Evolutionary conservation across 2,329 filamentous ascomycete genomes (phyloP).

Genomic region (Thielaviopsis punctulata): DNA sequence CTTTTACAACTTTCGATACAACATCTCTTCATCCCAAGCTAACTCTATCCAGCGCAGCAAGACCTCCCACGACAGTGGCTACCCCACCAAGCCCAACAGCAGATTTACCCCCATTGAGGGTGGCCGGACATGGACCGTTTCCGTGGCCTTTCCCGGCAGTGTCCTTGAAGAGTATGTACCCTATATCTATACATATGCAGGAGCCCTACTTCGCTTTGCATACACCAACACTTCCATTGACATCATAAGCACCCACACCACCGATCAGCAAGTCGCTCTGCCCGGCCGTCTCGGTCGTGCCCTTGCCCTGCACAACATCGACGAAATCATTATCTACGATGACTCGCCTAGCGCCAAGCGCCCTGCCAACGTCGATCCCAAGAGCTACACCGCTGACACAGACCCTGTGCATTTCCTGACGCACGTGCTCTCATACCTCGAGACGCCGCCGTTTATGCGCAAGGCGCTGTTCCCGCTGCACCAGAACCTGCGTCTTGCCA

Average conservation of each 20-base stretch:
- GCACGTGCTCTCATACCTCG: conserved; percentile 65
- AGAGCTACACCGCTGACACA: conserved; percentile 47
- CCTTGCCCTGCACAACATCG: conserved; percentile 65
- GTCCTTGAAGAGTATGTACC: conserved; percentile 51
- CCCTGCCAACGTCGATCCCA: conserved; percentile 30
- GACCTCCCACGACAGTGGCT: conserved; percentile 25
- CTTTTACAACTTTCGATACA: no score
- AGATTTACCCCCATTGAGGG: conserved; percentile 46
- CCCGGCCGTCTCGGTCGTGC: conserved; percentile 66
- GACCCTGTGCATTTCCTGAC: conserved; percentile 67
- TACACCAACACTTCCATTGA: neutral
- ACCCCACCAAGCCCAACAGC: conserved; percentile 42
- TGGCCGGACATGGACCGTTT: conserved; percentile 56
- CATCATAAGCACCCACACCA: conserved; percentile 42
- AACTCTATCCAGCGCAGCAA: conserved; percentile 30
- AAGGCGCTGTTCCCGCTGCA: conserved; percentile 61
- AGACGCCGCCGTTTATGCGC: conserved; percentile 69
- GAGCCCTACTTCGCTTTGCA: no score
- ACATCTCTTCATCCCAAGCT: neutral
- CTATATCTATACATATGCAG: no score
- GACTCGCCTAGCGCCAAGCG: conserved; percentile 38
- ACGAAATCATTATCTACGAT: conserved; percentile 70
- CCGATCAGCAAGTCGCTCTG: conserved; percentile 57
- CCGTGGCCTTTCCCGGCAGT: conserved; percentile 62
- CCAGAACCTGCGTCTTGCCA: conserved; percentile 57